Percentiles rank a stretch among this genome's conserved stretches.
Conservation (phyloP, 2,329 filamentous ascomycete genomes). For the Trichophyton mentagrophytes region DNA sequence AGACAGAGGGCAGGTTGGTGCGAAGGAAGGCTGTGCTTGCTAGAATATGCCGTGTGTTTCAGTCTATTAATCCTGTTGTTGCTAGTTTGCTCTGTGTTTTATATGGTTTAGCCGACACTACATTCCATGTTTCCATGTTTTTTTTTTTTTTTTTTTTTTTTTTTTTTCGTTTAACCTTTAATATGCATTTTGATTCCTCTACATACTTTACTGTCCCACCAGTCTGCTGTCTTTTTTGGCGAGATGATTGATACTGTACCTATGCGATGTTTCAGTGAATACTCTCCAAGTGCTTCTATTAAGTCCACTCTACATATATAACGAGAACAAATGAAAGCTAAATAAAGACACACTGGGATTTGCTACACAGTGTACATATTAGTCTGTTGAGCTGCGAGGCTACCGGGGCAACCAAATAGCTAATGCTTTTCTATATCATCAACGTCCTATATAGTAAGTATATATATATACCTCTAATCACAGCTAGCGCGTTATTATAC, state of each 20-base stretch:
- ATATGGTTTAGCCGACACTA: neutral
- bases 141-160: neutral
- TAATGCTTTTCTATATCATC: neutral
- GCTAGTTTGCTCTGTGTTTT: neutral
- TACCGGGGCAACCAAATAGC: neutral
- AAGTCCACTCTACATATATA: neutral
- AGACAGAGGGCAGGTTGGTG: constrained; percentile 56
- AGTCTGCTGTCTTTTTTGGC: neutral
- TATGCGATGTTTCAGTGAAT: neutral
- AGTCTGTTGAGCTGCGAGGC: neutral
- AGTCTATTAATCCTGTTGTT: too few relatives aligned
- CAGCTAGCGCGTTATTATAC: neutral
- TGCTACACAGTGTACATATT: neutral
- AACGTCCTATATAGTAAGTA: neutral
- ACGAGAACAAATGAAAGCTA: neutral
- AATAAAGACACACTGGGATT: neutral
- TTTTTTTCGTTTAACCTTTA: neutral
- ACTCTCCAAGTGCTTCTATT: neutral
- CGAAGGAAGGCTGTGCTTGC: constrained; percentile 87
- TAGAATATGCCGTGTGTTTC: constrained; percentile 28
- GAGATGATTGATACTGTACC: neutral
- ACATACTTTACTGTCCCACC: neutral
- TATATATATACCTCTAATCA: neutral
- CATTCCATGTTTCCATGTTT: neutral
- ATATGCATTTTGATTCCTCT: neutral